Base-by-base conservation (phyloP, 352 stramenopile genomes). In the Phytophthora ohioensis region DNA sequence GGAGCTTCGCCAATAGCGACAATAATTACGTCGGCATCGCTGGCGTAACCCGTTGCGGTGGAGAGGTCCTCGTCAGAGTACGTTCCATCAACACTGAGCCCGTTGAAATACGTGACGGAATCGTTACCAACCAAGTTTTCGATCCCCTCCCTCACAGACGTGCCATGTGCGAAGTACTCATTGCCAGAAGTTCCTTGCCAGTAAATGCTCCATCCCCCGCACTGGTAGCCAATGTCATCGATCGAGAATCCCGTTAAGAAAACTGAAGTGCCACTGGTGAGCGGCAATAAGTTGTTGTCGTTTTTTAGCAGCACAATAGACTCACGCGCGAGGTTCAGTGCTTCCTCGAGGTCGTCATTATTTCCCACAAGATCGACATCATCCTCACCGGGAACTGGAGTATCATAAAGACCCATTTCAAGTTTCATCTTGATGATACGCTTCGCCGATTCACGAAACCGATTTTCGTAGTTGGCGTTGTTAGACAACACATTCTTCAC, bases 241-340 rank as follows among this genome's bases (percentile, higher is more conserved):
- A 75, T 57, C 6, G 78, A 80, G 9, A 77, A 85, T 0, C 85
- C 84, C 5, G 85, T 92, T 41, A 93, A 43, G 49, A 93, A 93
- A 2, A 93, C 67, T 0, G 55, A 66, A 4, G 59, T 58, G 2
- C 27, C 67, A 6, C 76, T 68, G 3, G 53, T 36, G 1, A 93
- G 56, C 3, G 86, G 84, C 6, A 93, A 67, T 1, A 82, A 38
- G 0, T 78, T 69, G 38, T 84, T 58, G 0, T 84, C 51, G 72
- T 97, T 97, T 61, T 95, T 81, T 27, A 95, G 70, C 5, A 97
- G 57, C 10, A 94, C 79, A 47, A 96, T 85, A 2, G 82, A 89
- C 51, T 96, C 87, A 13, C 79, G 76, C 10, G 82, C 86, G 5
- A 92, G 69, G n/a, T 82, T 67, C 27, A 95, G 54, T 4, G 85